Conservation (phyloP, 768 basidiomycete genomes). For the Mycena kentingensis region DNA sequence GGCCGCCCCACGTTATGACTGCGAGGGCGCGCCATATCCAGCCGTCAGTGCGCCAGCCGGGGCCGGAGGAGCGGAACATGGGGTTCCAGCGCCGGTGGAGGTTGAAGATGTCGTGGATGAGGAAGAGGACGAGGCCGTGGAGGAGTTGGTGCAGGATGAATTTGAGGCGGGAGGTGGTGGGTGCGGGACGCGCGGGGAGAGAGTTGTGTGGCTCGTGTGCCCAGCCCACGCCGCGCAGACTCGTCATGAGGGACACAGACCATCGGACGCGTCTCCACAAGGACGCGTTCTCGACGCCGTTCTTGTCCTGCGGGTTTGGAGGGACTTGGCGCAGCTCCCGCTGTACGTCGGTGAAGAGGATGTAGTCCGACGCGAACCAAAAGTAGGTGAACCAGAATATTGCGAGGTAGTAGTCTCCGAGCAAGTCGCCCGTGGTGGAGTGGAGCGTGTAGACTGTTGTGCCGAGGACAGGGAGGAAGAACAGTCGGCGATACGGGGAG, state of each 20-base stretch:
- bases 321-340: constrained; percentile 18
- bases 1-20: constrained; percentile 7
- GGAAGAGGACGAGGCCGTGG: constrained; percentile 3
- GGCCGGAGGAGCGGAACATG: constrained; percentile 12
- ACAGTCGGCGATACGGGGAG: constrained; percentile 7
- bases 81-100: constrained; percentile 23
- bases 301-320: constrained; percentile 10
- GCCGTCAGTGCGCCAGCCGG: constrained; percentile 8
- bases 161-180: constrained; percentile 9
- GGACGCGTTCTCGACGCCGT: constrained; percentile 15
- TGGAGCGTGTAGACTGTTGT: constrained; percentile 9
- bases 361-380: constrained; percentile 14
- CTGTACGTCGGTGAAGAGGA: constrained; percentile 19
- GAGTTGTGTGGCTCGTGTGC: constrained; percentile 26
- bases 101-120: constrained; percentile 26
- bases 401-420: constrained; percentile 9
- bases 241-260: constrained; percentile 26
- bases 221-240: constrained; percentile 33
- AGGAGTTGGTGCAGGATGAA: constrained; percentile 26
- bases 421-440: constrained; percentile 2
- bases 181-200: constrained; percentile 22
- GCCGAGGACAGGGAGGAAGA: constrained; percentile 12
- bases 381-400: constrained; percentile 6
- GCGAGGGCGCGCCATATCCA: constrained; percentile 15
- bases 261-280: constrained; percentile 27